Percentiles rank a stretch among this genome's conserved stretches.
Conservation (phyloP, 306 rosid species). For the Crotalaria pallida region DNA sequence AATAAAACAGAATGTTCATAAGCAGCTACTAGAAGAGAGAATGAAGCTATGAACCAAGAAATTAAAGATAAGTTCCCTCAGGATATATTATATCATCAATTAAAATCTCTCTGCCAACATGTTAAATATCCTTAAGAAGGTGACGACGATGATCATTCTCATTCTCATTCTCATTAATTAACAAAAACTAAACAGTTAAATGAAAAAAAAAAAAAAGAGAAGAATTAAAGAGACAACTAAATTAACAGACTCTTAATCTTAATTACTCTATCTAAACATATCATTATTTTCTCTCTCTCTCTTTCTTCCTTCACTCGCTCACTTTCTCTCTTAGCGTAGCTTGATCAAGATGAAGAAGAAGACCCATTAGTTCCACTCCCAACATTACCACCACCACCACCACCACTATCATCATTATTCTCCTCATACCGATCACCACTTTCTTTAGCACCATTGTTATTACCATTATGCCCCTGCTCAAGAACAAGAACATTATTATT, state of each 20-base stretch:
- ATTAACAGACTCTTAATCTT: conserved; percentile 36
- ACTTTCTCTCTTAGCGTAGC: background rate
- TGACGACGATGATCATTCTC: too few relatives aligned
- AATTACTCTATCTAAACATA: conserved; percentile 44
- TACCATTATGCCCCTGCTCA: conserved; percentile 4
- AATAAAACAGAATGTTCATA: background rate
- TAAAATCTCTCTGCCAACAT: conserved; percentile 30
- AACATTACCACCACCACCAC: conserved; percentile 28
- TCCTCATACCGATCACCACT: conserved; percentile 29
- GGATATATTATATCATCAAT: conserved; percentile 14
- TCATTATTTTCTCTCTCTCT: conserved; percentile 22
- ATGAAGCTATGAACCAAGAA: background rate
- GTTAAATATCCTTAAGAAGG: conserved; percentile 44
- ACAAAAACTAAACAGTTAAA: conserved; percentile 47
- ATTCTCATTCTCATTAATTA: conserved; percentile 58
- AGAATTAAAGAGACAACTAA: conserved; percentile 23
- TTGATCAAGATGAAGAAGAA: conserved; percentile 81
- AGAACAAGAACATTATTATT: too few relatives aligned
- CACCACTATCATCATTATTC: background rate
- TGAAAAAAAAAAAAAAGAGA: background rate
- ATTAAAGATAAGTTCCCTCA: conserved; percentile 11
- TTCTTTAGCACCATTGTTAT: background rate
- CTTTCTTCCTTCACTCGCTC: background rate
- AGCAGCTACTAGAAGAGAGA: background rate
- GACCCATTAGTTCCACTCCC: conserved; percentile 80